These are phyloP conservation scores for Ganoderma sinense DNA, from an alignment of 1,284 basidiomycete species.

Conservation along the genomic window DNA sequence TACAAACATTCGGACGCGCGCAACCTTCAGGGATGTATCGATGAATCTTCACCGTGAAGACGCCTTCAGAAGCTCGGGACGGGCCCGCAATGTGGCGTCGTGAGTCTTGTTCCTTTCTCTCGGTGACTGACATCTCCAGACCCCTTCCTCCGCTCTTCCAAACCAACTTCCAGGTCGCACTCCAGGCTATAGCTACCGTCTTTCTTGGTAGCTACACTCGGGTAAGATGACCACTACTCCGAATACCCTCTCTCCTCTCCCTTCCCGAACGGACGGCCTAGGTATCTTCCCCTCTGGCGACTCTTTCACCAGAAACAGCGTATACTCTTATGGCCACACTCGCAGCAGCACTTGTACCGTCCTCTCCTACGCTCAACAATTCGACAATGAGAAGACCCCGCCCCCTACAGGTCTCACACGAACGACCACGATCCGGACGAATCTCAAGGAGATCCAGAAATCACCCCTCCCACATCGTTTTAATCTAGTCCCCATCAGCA, in stretches of 20 bases:
- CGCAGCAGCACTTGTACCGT: conserved; percentile 26
- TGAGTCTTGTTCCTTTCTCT: neutral
- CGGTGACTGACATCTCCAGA: neutral
- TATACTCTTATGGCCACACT: conserved; percentile 20
- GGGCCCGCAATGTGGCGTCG: neutral
- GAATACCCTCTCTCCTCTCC: conserved; percentile 19
- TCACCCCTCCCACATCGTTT: conserved; percentile 28
- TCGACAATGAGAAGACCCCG: neutral
- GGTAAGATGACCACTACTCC: neutral
- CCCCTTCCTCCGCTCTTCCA: neutral
- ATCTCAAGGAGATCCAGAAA: conserved; percentile 26
- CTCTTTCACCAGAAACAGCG: conserved; percentile 10
- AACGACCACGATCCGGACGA: conserved; percentile 27
- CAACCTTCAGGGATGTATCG: neutral
- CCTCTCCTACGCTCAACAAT: conserved; percentile 17
- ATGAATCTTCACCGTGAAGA: conserved; percentile 14
- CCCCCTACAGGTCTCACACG: conserved; percentile 6
- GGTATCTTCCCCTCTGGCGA: conserved; percentile 21
- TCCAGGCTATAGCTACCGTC: neutral
- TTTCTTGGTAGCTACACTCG: neutral
- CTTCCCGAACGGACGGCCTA: conserved; percentile 23
- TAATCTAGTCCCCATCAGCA: conserved; percentile 23
- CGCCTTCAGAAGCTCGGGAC: neutral
- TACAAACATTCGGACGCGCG: neutral
- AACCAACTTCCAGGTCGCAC: neutral